Conservation (phyloP, 108 stramenopile genomes). For the Fistulifera pelliculosa region DNA sequence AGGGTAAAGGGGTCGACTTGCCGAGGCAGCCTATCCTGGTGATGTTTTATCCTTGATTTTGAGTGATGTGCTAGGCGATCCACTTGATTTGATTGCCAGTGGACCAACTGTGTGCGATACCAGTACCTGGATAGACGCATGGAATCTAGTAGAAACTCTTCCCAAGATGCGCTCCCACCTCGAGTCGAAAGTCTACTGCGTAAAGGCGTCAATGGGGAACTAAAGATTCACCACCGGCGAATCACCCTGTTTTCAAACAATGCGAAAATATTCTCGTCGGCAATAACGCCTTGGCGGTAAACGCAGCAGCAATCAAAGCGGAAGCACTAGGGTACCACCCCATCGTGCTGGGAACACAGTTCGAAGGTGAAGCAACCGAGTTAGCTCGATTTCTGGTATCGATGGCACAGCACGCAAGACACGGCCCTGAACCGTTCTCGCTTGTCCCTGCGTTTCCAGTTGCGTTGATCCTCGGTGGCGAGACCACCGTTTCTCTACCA, state of each 20-base stretch:
- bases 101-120: conserved; percentile 79
- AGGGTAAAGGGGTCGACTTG: conserved; percentile 75
- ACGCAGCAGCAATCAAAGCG: conserved; percentile 59
- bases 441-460: background rate
- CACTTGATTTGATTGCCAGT: conserved; percentile 79
- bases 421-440: background rate
- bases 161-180: conserved; percentile 7
- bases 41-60: conserved; percentile 10
- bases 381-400: conserved; percentile 54
- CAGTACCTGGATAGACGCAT: conserved; percentile 49
- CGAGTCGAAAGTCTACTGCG: conserved; percentile 22
- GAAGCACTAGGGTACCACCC: conserved; percentile 61
- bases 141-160: conserved; percentile 29
- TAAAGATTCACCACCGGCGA: conserved; percentile 37
- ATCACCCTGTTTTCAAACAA: conserved; percentile 38
- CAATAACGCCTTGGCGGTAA: conserved; percentile 66
- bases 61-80: conserved; percentile 83
- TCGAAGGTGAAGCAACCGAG: conserved; percentile 71
- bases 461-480: conserved; percentile 75
- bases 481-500: conserved; percentile 77
- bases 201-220: conserved; percentile 20
- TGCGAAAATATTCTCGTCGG: conserved; percentile 61
- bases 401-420: conserved; percentile 50
- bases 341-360: conserved; percentile 59
- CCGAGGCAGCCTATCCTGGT: conserved; percentile 39